Evolutionary conservation across 768 basidiomycete genomes (phyloP).

Genomic region (Cystofilobasidium bisporidii): DNA sequence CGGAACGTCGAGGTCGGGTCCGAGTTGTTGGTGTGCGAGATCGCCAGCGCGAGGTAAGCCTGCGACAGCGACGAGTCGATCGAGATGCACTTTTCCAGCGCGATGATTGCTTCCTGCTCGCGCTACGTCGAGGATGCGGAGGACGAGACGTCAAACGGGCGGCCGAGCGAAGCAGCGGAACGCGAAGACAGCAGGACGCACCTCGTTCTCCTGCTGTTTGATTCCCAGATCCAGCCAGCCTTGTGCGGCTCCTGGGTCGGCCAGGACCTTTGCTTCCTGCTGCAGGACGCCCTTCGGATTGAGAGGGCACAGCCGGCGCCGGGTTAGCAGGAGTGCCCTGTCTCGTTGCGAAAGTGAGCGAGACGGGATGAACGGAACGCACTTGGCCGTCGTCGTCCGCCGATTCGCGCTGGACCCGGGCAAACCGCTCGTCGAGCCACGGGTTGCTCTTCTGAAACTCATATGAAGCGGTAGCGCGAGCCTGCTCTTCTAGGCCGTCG

Average conservation of each 20-base stretch:
- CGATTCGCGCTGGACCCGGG: background rate
- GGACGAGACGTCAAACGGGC: too few species aligned
- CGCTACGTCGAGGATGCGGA: too few species aligned
- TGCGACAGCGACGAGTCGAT: constrained; percentile 63
- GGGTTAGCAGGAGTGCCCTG: too few species aligned
- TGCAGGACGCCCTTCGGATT: constrained; percentile 65
- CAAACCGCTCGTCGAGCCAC: constrained; percentile 49
- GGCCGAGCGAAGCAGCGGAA: too few species aligned
- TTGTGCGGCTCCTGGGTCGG: constrained; percentile 55
- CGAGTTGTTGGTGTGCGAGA: constrained; percentile 84
- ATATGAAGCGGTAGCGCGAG: constrained; percentile 53
- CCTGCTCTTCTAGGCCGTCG: too few species aligned
- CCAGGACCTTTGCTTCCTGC: constrained; percentile 79
- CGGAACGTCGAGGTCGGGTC: constrained; percentile 63
- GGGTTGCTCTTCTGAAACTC: constrained; percentile 70
- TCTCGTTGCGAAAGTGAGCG: too few species aligned
- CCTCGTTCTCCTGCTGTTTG: constrained; percentile 93
- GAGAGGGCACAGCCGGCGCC: background rate
- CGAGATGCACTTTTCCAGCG: constrained; percentile 67
- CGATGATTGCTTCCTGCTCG: constrained; percentile 77
- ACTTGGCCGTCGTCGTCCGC: constrained; percentile 5
- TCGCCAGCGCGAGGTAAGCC: constrained; percentile 80
- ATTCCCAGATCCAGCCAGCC: constrained; percentile 91
- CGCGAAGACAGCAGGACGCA: background rate
- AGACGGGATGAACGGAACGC: too few species aligned